Base-by-base conservation (phyloP, 108 stramenopile genomes). In the Craspedostauros australis region DNA sequence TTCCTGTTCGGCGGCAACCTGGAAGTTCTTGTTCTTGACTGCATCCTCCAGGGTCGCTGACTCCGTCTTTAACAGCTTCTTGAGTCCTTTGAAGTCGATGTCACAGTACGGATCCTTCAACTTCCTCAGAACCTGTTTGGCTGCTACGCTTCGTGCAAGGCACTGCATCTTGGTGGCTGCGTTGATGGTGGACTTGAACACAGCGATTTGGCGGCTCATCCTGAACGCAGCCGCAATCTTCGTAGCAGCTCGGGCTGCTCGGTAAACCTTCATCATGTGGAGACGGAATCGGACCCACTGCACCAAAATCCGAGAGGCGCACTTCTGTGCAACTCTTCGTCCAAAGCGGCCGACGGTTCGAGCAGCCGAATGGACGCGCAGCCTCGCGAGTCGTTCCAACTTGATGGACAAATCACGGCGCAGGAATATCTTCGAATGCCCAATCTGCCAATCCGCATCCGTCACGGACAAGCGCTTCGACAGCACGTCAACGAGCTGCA, bases 401-500 rank as follows among this genome's bases (percentile, higher is more conserved):
- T 93, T 93, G 38, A 71, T 73, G 0, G 91, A 82, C 9, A 93
- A 79, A 45, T 88, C 82, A 31, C 75, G 57, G n/a, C 81, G 80
- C 4, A 91, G 51, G 56, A 94, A 91, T 12, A 94, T 88, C 72
- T 89, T 89, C 11, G 86, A 63, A 53, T 94, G 89, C 7, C 93
- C 93, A 30, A 94, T 86, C 51, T 94, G 93, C 91, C 91, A 93
- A 32, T 93, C 91, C 1, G 77, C 85, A 32, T 87, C 87, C 9
- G 83, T 87, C 18, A 93, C 72, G 46, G 66, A 71, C 16, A 88
- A 45, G 20, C 82, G 75, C 62, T 84, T 75, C 8, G 86, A 88
- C 11, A 93, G 57, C 1, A 79, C 71, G 23, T 70, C 58, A 11
- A 93, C 91, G 19, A 93, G 53, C 28, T 84, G 77, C 37, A 62